Evolutionary conservation across 228 moss, liverwort and hornwort genomes (phyloP), one percentile per base, ranked within the genome.

Genomic region (Sphagnum fallax): DNA sequence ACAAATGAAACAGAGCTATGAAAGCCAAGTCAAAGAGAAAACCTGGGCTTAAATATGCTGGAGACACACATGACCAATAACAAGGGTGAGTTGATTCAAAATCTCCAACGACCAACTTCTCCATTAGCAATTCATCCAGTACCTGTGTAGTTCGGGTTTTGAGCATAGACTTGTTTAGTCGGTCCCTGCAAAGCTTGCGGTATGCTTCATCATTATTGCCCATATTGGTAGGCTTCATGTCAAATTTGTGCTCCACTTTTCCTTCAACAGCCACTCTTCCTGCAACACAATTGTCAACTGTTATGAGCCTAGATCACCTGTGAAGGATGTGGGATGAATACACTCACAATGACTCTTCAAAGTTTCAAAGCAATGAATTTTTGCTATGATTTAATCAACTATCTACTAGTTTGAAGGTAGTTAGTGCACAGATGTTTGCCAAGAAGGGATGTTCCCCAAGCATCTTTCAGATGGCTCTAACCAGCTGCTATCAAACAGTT

Each of bases 61-160:
- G 32, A 32, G 32, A 32, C 32, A 32, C 32, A 32, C 32, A 32
- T 32, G 32, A 32, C 32, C 32, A 32, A 32, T 32, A 2, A 32
- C 32, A 32, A 32, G 32, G 32, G 2, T 32, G 32, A 3, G 32
- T 32, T 32, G 32, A 32, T 32, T 12, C 14, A 65, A 65, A 50
- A 65, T 48, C 50, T 48, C 16, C 47, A 72, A 73, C 55, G 2
- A 32, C 32, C 32, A 32, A 32, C 32, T 32, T 32, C 32, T 32
- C 32, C 32, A 32, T 32, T 32, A 32, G 32, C 32, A 32, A 32
- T 32, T 32, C 32, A 32, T 32, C 32, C 32, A 32, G 32, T 32
- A 98, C 98, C 94, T 98, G 94, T 68, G 92, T 76, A 51, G 98
- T 98, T 80, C 98, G 84, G 5, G 86, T 92, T 77, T 98, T 98